Conservation (phyloP, 2,329 filamentous ascomycete species). For the Colletotrichum tropicicola region DNA sequence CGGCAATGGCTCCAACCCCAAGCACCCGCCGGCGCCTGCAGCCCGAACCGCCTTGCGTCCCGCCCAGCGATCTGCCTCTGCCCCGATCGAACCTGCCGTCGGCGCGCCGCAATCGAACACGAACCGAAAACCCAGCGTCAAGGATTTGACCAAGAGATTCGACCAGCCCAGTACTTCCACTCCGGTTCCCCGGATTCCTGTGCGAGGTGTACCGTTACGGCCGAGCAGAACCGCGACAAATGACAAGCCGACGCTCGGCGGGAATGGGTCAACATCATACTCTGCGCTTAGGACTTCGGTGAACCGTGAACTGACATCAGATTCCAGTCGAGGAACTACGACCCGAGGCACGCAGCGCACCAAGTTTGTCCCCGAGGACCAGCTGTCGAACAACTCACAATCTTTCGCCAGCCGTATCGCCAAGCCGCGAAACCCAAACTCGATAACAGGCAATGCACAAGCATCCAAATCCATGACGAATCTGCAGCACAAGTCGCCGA, state of each 20-base stretch:
- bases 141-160: conserved; percentile 82
- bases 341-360: conserved; percentile 48
- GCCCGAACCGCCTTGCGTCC: conserved; percentile 51
- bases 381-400: conserved; percentile 61
- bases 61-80: conserved; percentile 63
- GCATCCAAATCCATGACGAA: conserved; percentile 46
- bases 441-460: conserved; percentile 42
- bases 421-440: conserved; percentile 52
- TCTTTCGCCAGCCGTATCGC: conserved; percentile 69
- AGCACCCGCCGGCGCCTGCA: conserved; percentile 52
- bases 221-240: conserved; percentile 46
- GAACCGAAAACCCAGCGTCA: conserved; percentile 72
- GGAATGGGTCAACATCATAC: conserved; percentile 46
- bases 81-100: conserved; percentile 58
- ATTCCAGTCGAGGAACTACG: conserved; percentile 25
- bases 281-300: conserved; percentile 49
- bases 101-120: conserved; percentile 40
- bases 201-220: conserved; percentile 44
- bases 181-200: conserved; percentile 44
- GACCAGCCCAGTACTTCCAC: conserved; percentile 64
- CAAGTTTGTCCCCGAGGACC: conserved; percentile 59
- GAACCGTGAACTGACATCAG: conserved; percentile 41
- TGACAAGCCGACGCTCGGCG: conserved; percentile 29
- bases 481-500: conserved; percentile 37
- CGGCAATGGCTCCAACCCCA: conserved; percentile 59